These are phyloP conservation scores for Rehmannia glutinosa DNA, from an alignment of 257 asterid species.

Conservation along the genomic window DNA sequence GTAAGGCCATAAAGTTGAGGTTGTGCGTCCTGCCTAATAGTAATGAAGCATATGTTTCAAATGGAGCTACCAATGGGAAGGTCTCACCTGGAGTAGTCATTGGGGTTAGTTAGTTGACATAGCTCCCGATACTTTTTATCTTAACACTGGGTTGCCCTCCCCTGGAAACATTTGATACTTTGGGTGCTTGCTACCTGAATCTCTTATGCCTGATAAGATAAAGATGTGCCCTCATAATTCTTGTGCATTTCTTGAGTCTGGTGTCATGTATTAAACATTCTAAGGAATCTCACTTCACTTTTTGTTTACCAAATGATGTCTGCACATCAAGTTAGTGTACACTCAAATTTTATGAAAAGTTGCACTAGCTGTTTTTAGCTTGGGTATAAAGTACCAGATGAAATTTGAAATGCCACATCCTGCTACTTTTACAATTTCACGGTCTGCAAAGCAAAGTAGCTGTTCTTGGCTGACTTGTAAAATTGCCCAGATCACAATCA, in stretches of 20 bases:
- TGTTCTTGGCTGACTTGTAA: neutral
- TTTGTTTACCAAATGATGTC: neutral
- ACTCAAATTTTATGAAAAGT: neutral
- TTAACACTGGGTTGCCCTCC: neutral
- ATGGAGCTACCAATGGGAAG: neutral
- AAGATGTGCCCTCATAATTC: neutral
- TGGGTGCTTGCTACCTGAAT: neutral
- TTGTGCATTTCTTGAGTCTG: neutral
- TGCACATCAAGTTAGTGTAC: neutral
- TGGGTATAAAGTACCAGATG: neutral
- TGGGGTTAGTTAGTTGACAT: neutral
- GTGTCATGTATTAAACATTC: neutral
- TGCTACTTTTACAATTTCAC: neutral
- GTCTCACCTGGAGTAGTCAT: neutral
- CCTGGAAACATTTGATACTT: neutral
- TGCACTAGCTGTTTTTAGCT: neutral
- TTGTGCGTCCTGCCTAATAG: neutral
- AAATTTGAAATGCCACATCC: neutral
- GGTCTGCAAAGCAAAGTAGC: conserved; percentile 2
- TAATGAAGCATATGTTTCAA: neutral
- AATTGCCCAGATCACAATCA: neutral
- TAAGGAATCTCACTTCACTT: no score
- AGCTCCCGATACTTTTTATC: neutral
- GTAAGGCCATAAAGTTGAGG: neutral
- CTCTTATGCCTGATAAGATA: neutral